Base-by-base conservation (phyloP, 2,329 filamentous ascomycete species). In the Pestalotiopsis sp. region DNA sequence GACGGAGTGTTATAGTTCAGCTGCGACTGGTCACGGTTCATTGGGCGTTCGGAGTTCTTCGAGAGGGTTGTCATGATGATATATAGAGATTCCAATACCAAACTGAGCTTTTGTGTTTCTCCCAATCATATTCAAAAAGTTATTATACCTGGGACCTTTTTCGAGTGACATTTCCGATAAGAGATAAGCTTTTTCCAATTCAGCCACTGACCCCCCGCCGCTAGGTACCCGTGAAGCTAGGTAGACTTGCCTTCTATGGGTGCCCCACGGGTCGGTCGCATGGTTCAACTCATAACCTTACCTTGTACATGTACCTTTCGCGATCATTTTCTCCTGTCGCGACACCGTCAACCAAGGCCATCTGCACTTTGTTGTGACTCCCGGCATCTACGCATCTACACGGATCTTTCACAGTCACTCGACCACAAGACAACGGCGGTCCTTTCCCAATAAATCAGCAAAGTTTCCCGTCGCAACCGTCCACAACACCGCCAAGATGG, bases 401-500 rank as follows among this genome's bases (percentile, higher is more conserved):
- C 27, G 27, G 4, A 27, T 27, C 27, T 27, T 27, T 27, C 27
- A 27, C 27, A 5, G 27, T 4, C 4, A n/a, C 6, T 20, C 17
- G 6, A 52, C n/a, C 17, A 2, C 17, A n/a, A n/a, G 9, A 9
- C 7, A 17, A n/a, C 14, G n/a, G 9, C 9, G 6, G 5, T 52
- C 17, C 17, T 2, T 20, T 20, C 7, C 9, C 17, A 11, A 52
- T 20, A 23, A n/a, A 20, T 2, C 45, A n/a, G 7, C 14, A 52
- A 23, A 52, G 45, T n/a, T 52, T 52, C 45, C 45, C 45, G 23
- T 52, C 17, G 45, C 45, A 14, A 52, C 45, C 27, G 5, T 6
- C 20, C 59, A 11, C 27, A 62, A 38, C 38, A 62, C 59, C 36
- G 74, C 76, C 83, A 91, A 78, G 66, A 98, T 98, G 95, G 91